Evolutionary conservation across 495 filamentous ascomycete genomes (phyloP).

Genomic region (Mycothermus thermophilus): DNA sequence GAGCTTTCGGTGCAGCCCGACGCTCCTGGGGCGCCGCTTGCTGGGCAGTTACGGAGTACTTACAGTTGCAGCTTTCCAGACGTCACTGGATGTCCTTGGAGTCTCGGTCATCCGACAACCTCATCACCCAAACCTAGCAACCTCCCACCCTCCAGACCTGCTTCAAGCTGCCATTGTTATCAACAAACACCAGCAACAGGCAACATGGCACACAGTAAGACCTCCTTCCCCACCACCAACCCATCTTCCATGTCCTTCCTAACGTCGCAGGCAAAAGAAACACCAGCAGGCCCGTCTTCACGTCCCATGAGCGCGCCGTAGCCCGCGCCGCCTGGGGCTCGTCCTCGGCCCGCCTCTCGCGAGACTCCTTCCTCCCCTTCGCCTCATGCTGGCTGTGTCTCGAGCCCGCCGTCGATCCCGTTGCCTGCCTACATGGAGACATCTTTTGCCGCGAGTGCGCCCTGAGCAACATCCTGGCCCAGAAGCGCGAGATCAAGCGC

Average conservation of each 20-base stretch:
- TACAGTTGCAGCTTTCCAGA: too few relatives aligned
- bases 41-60: too few relatives aligned
- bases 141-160: too few relatives aligned
- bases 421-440: slow-evolving; percentile 62
- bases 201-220: slow-evolving; percentile 45
- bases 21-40: too few relatives aligned
- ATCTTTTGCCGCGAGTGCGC: slow-evolving; percentile 97
- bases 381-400: slow-evolving; percentile 83
- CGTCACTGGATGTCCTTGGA: too few relatives aligned
- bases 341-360: slow-evolving; percentile 69
- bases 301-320: slow-evolving; percentile 73
- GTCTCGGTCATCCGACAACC: too few relatives aligned
- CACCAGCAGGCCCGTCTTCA: slow-evolving; percentile 92
- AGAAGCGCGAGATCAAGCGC: slow-evolving; percentile 86
- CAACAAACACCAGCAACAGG: background rate
- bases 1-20: too few relatives aligned
- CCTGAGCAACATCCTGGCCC: slow-evolving; percentile 74
- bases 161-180: too few relatives aligned
- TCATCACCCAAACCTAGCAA: too few relatives aligned
- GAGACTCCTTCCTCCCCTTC: slow-evolving; percentile 90
- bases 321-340: slow-evolving; percentile 70
- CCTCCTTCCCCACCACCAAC: background rate
- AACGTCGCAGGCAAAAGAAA: slow-evolving; percentile 64
- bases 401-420: slow-evolving; percentile 67
- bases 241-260: slow-evolving; percentile 4